Conservation (phyloP, 2,329 filamentous ascomycete species). For the Aspergillus latus region DNA sequence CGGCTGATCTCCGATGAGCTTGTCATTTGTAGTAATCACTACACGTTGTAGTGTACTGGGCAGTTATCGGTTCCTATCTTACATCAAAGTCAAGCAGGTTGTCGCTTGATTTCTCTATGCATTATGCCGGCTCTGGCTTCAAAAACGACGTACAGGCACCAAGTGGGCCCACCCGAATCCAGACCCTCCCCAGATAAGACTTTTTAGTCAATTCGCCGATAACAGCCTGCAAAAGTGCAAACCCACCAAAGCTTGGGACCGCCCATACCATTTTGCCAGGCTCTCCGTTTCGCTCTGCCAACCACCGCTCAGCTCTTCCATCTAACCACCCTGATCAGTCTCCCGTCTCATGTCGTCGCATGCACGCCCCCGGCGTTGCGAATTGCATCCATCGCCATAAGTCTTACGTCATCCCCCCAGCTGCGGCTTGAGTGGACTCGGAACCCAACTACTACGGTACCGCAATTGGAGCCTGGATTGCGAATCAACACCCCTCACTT, state of each 20-base stretch:
- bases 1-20: conserved; percentile 3
- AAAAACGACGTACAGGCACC: neutral
- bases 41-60: neutral
- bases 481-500: neutral
- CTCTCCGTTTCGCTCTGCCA: neutral
- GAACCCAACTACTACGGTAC: neutral
- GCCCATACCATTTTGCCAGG: neutral
- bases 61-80: no score
- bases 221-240: neutral
- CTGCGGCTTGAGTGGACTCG: neutral
- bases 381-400: conserved; percentile 12
- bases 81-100: no score
- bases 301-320: neutral
- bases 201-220: conserved; percentile 14
- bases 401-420: conserved; percentile 20
- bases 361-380: conserved; percentile 13
- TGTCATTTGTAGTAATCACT: neutral
- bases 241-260: conserved; percentile 7
- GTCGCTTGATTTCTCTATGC: no score
- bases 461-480: neutral
- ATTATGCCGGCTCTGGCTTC: no score
- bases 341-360: conserved; percentile 1
- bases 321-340: neutral
- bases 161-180: conserved; percentile 12
- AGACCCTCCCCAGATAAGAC: conserved; percentile 12